phyloP scores from a whole-genome alignment of 1,284 basidiomycete genomes.

The Boletus subluridellus region DNA sequence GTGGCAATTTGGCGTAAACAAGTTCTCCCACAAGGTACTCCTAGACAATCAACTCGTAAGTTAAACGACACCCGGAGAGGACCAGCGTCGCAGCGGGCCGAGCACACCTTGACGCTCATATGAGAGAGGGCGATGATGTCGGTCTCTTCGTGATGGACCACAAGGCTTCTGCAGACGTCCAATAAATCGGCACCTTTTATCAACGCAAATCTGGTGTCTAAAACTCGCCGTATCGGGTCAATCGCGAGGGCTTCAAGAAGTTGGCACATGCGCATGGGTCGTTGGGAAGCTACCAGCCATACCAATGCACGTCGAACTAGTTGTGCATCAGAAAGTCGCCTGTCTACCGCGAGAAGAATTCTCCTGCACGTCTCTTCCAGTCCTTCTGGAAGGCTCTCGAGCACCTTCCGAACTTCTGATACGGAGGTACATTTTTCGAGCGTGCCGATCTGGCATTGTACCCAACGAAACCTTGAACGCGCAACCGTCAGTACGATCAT shows the following conservation, averaged over 20 bases:
- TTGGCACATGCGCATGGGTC: neutral
- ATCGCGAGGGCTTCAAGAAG: constrained; percentile 1
- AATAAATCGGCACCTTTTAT: neutral
- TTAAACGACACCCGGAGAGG: neutral
- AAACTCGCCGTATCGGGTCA: neutral
- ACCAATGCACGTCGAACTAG: constrained; percentile 6
- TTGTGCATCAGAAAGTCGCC: neutral
- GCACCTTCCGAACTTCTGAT: neutral
- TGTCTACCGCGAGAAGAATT: constrained; percentile 8
- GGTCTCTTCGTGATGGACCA: neutral
- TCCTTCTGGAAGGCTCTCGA: constrained; percentile 8
- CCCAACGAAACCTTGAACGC: constrained; percentile 14
- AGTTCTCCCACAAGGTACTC: neutral
- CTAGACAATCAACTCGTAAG: neutral
- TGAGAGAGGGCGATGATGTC: neutral
- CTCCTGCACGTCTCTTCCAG: constrained; percentile 15
- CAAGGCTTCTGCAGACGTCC: neutral
- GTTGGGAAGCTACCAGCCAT: constrained; percentile 6
- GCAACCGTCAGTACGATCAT: neutral
- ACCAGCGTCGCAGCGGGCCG: neutral
- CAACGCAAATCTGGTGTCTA: neutral
- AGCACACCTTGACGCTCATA: neutral
- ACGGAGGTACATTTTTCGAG: neutral
- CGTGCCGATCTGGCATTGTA: constrained; percentile 12
- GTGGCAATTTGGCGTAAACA: neutral